Conservation (phyloP, 805 yeast genomes). For the Yamadazyma sp. region DNA sequence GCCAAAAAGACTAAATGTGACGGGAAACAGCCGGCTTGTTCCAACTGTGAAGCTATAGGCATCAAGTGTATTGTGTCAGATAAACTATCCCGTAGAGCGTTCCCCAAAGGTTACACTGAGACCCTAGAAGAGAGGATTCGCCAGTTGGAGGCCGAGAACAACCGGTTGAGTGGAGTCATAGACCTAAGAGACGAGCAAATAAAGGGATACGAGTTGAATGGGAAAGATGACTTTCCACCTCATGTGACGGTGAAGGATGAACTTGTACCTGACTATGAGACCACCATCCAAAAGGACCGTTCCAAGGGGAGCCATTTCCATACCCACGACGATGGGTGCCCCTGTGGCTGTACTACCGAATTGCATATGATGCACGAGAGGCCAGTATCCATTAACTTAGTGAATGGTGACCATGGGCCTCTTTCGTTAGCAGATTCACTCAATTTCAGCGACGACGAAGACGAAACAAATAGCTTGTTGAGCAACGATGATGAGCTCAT, state of each 20-base stretch:
- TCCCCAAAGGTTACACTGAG: constrained; percentile 91
- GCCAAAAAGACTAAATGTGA: constrained; percentile 79
- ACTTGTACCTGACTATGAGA: background rate
- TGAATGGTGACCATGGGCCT: constrained; percentile 34
- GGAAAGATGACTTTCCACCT: background rate
- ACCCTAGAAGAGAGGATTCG: constrained; percentile 85
- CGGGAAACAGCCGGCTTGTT: constrained; percentile 67
- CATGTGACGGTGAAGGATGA: background rate
- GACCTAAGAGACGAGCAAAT: constrained; percentile 65
- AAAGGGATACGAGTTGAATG: constrained; percentile 31
- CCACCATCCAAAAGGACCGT: background rate
- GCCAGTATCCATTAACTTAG: constrained; percentile 65
- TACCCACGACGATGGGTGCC: constrained; percentile 42
- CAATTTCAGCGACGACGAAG: constrained; percentile 48
- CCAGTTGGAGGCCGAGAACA: constrained; percentile 79
- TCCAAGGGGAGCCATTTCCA: constrained; percentile 11
- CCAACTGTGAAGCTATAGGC: constrained; percentile 82
- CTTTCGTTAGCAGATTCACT: constrained; percentile 33
- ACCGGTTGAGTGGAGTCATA: constrained; percentile 60
- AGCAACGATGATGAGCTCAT: constrained; percentile 28
- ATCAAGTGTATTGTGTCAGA: constrained; percentile 88
- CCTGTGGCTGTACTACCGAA: constrained; percentile 54
- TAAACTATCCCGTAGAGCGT: constrained; percentile 79
- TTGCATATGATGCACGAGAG: constrained; percentile 58
- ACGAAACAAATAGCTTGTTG: constrained; percentile 30